Base-by-base conservation (phyloP, 441 rosid genomes). In the Jatropha multifida region DNA sequence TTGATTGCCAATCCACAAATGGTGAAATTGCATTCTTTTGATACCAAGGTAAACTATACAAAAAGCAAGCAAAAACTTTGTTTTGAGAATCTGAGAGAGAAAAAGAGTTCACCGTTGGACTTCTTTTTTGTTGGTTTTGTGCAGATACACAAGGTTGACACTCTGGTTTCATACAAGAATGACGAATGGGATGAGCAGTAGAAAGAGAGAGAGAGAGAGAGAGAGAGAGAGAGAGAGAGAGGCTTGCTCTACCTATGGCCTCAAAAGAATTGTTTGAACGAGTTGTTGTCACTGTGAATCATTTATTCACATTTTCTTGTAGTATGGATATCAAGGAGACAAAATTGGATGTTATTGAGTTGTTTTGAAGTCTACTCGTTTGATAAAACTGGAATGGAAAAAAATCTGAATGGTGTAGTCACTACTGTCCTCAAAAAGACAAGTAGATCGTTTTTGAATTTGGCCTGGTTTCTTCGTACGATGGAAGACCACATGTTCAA, bases 61-160 rank as follows among this genome's bases (percentile, higher is more conserved):
- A 32, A 68, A 32, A 52, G 11, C 15, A 26, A 14, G 42, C 42
- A 4, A 23, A 17, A 59, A 42, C n/a, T 37, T 37, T 56, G 32
- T n/a, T 1, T 38, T 3, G 70, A 4, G 55, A 37, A 15, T 51
- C 17, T 4, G 17, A 3, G 59, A 27, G 12, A 15, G 18, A 20
- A n/a, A 20, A 27, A 66, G 13, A 66, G 20, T 32, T 32, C 27
- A 26, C 27, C 10, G 14, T 14, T 46, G 10, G 14, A 10, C 15
- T 49, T 71, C 26, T 64, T 11, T 56, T 62, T 49, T 51, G 17
- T 44, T 32, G 27, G 49, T 44, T 55, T 18, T 84, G 32, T 32
- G 84, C 94, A 95, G 99, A 93, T 95, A 81, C 99, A 95, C 85
- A 95, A 93, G 81, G 98, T 95, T n/a, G 93, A 90, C 80, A 93